A percentile compares a stretch with the other conserved stretches of the same genome.
Evolutionary conservation across 768 basidiomycete genomes (phyloP).

Genomic region (Clathrus columnatus): DNA sequence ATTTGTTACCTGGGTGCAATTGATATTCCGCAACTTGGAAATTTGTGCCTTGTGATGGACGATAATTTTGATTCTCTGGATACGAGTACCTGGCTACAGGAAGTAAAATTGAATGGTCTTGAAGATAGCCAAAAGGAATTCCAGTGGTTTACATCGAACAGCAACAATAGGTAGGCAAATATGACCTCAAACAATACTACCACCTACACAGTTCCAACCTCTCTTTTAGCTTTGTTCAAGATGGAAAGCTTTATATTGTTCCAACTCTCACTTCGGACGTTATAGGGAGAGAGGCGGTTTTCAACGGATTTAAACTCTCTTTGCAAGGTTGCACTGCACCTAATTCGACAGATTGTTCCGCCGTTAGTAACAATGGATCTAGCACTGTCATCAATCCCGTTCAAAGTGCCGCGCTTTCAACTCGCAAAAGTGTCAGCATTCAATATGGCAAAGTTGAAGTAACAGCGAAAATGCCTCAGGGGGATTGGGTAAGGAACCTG

Average conservation of each 20-base stretch:
- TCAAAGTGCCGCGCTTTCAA: conserved; percentile 45
- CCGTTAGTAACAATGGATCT: conserved; percentile 27
- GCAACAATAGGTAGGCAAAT: conserved; percentile 13
- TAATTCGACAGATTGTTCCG: conserved; percentile 40
- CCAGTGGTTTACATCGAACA: conserved; percentile 10
- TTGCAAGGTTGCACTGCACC: conserved; percentile 29
- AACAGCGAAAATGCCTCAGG: conserved; percentile 36
- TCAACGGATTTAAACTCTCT: conserved; percentile 30
- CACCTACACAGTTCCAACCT: not conserved
- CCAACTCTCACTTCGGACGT: conserved; percentile 48
- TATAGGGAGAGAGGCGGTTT: conserved; percentile 30
- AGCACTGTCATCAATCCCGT: conserved; percentile 42
- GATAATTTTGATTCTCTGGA: conserved; percentile 45
- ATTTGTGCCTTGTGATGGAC: conserved; percentile 34
- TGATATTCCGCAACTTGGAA: conserved; percentile 29
- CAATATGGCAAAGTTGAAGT: conserved; percentile 52
- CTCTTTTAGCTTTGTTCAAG: conserved; percentile 29
- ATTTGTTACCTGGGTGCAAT: conserved; percentile 39
- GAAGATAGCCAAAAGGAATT: conserved; percentile 24
- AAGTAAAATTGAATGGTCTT: conserved; percentile 47
- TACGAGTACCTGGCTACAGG: conserved; percentile 35
- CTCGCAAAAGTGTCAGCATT: conserved; percentile 38
- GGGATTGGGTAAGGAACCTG: conserved; percentile 25
- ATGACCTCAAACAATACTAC: not conserved
- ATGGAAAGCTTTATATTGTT: conserved; percentile 49